Evolutionary conservation across 306 rosid species (phyloP), one percentile per base, ranked within the genome.

Genomic region (Biancaea sappan): DNA sequence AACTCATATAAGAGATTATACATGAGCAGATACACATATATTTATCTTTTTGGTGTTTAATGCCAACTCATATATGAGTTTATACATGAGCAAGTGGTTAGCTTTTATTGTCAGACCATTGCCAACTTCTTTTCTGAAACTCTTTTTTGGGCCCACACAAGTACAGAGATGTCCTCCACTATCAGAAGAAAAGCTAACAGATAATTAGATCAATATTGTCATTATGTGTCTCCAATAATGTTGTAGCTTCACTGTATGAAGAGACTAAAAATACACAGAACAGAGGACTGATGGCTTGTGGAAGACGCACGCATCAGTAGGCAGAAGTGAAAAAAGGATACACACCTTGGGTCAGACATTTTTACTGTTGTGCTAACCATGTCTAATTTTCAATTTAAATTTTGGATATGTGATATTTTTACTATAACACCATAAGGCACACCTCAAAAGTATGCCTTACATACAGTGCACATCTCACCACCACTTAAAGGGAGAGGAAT

Each of bases 131-230:
- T 41, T 53, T 53, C 4, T 44, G 18, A 35, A 61, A 54, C n/a
- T n/a, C 52, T 60, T 50, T 35, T 63, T 57, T 54, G 5, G 38
- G 58, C 78, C 86, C 51, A 79, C 79, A 51, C 61, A 65, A 69
- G 75, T 51, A 44, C 71, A 82, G 71, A 81, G 80, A 73, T 79
- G 88, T 72, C 66, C 57, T 84, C 88, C n/a, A n/a, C n/a, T n/a
- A n/a, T n/a, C n/a, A n/a, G n/a, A 88, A 24, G 76, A 80, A 80
- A 18, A 66, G 67, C 26, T 6, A 26, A 19, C 26, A 21, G 61
- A 63, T 25, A 34, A 32, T 77, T 4, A 7, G 19, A 81, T 61
- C 63, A 79, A 53, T 50, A 57, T 47, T 72, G 73, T 29, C 50
- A 51, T 44, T 71, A 11, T 77, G 84, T 75, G 62, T 35, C 31